Conservation (phyloP, 1,284 basidiomycete species). For the Thecaphora thlaspeos region DNA sequence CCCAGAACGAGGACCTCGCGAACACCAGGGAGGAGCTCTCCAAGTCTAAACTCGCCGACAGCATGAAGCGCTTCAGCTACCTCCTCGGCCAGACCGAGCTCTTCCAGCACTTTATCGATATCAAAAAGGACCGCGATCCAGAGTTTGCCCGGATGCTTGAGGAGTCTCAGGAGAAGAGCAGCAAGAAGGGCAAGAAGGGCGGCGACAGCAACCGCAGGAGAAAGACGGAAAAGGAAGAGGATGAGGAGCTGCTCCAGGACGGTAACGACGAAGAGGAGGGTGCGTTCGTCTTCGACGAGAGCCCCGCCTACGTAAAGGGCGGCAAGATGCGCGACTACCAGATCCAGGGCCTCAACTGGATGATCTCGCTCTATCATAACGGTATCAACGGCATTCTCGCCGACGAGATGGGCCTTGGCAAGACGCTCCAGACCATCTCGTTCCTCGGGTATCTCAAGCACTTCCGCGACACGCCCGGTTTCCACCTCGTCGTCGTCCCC, state of each 20-base stretch:
- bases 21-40: conserved; percentile 44
- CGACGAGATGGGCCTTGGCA: conserved; percentile 80
- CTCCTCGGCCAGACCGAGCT: conserved; percentile 57
- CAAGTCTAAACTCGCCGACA: conserved; percentile 53
- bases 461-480: conserved; percentile 73
- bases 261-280: conserved; percentile 75
- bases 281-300: conserved; percentile 50
- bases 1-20: conserved; percentile 43
- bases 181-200: conserved; percentile 26
- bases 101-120: conserved; percentile 58
- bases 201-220: conserved; percentile 69
- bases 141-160: conserved; percentile 82
- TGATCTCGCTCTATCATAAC: conserved; percentile 61
- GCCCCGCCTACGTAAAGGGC: conserved; percentile 61
- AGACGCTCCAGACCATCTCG: conserved; percentile 95
- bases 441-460: conserved; percentile 94
- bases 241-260: conserved; percentile 77
- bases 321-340: conserved; percentile 91
- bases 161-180: conserved; percentile 61
- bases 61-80: conserved; percentile 55
- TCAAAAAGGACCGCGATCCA: conserved; percentile 75
- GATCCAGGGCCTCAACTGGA: conserved; percentile 94
- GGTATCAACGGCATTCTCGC: conserved; percentile 54
- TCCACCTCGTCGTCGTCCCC: conserved; percentile 92
- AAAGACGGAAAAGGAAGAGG: conserved; percentile 81